These are phyloP conservation scores for Penicillium corylophilum DNA, from an alignment of 2,329 filamentous ascomycete species.

Conservation along the genomic window DNA sequence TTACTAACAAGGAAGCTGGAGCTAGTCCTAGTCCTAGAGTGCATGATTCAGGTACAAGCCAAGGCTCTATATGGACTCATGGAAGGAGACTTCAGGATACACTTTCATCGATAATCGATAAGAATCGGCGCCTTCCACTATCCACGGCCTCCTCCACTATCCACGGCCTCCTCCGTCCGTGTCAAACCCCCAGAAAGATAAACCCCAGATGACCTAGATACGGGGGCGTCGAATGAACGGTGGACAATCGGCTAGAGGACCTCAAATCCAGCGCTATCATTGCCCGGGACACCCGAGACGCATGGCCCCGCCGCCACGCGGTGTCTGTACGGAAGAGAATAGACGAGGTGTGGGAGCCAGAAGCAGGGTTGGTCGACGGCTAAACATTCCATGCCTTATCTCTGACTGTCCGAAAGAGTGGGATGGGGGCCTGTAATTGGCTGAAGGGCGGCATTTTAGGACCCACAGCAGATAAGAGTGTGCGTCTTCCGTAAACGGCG, in stretches of 20 bases:
- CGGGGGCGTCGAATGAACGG: slow-evolving; percentile 3
- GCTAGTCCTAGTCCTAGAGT: background rate
- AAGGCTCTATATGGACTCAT: no score
- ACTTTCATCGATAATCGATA: slow-evolving; percentile 10
- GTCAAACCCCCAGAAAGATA: slow-evolving; percentile 4
- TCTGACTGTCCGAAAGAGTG: background rate
- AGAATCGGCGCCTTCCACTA: slow-evolving; percentile 17
- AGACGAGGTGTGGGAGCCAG: background rate
- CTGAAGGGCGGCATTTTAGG: background rate
- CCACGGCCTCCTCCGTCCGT: slow-evolving; percentile 14
- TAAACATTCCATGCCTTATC: background rate
- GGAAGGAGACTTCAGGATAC: background rate
- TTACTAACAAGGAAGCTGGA: no score
- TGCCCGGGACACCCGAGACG: background rate
- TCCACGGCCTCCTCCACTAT: slow-evolving; percentile 12
- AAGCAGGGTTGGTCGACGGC: background rate
- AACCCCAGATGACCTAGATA: slow-evolving; percentile 15
- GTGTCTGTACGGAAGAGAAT: background rate
- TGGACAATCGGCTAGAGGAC: background rate
- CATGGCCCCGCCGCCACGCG: background rate
- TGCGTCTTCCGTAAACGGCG: background rate
- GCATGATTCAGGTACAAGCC: background rate
- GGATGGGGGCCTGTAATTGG: background rate
- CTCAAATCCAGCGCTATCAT: background rate
- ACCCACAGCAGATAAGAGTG: background rate